Conservation (phyloP, 2,329 filamentous ascomycete genomes). For the Neonectria faginata region DNA sequence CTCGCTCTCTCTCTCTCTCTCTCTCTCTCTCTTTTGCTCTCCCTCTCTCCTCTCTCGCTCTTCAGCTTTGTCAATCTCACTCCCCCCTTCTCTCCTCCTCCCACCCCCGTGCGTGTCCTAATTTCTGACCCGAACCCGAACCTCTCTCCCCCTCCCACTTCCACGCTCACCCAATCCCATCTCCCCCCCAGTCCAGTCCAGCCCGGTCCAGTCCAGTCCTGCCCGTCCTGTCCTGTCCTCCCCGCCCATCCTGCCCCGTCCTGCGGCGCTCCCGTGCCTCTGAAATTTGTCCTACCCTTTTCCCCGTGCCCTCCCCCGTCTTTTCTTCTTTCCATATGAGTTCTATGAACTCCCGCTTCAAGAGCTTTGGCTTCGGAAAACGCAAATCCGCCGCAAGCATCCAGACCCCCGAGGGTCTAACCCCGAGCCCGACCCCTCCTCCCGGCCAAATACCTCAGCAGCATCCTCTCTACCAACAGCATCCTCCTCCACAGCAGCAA, state of each 20-base stretch:
- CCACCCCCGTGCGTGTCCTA: constrained; percentile 38
- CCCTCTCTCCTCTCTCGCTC: neutral
- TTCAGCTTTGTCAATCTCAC: constrained; percentile 19
- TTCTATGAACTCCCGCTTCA: constrained; percentile 83
- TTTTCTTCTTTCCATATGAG: constrained; percentile 67
- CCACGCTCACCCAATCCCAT: constrained; percentile 36
- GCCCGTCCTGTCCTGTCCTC: constrained; percentile 37
- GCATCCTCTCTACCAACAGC: constrained; percentile 54
- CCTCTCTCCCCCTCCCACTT: constrained; percentile 37
- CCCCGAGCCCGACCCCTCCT: constrained; percentile 50
- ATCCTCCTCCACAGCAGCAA: constrained; percentile 52
- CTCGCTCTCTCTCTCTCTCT: constrained; percentile 1
- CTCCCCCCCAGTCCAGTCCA: constrained; percentile 40
- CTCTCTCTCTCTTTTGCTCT: neutral
- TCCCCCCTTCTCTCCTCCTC: constrained; percentile 22
- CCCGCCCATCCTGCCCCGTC: constrained; percentile 37
- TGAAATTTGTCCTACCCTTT: constrained; percentile 45
- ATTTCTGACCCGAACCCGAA: constrained; percentile 44
- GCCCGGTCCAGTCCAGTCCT: constrained; percentile 26
- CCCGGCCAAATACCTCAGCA: constrained; percentile 65
- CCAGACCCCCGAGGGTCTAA: constrained; percentile 59
- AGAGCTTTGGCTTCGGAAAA: constrained; percentile 85
- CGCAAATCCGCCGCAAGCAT: constrained; percentile 76
- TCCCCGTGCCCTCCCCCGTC: constrained; percentile 41
- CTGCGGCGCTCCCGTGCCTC: constrained; percentile 39